Conservation (phyloP, 495 filamentous ascomycete species). For the Penicillium ucsense region DNA sequence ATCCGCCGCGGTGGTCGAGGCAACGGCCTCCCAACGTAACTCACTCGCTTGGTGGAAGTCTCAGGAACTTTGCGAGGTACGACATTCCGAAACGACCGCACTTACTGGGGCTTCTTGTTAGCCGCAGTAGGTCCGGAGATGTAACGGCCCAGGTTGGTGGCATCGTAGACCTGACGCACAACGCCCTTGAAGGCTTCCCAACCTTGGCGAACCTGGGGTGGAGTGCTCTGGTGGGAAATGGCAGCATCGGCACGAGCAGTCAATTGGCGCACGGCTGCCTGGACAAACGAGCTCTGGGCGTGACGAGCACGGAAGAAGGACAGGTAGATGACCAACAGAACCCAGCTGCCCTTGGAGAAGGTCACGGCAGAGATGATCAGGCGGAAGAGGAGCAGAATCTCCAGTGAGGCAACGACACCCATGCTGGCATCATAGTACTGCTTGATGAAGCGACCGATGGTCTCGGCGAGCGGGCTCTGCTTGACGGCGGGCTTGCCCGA, state of each 20-base stretch:
- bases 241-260: conserved; percentile 69
- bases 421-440: conserved; percentile 89
- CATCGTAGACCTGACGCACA: conserved; percentile 62
- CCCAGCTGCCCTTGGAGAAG: conserved; percentile 84
- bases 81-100: neutral
- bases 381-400: conserved; percentile 75
- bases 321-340: conserved; percentile 76
- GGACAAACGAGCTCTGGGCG: conserved; percentile 85
- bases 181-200: conserved; percentile 76
- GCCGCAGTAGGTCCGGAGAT: conserved; percentile 36
- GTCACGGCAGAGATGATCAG: conserved; percentile 67
- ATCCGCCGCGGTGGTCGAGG: too few species aligned
- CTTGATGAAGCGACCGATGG: conserved; percentile 89
- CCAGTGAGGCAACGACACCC: conserved; percentile 67
- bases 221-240: conserved; percentile 76
- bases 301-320: conserved; percentile 85
- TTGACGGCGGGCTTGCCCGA: conserved; percentile 47
- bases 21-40: too few species aligned
- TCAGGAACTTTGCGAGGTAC: too few species aligned
- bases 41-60: too few species aligned
- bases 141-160: conserved; percentile 69
- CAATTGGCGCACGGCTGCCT: conserved; percentile 64
- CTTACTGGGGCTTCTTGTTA: conserved; percentile 50
- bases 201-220: conserved; percentile 68
- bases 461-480: conserved; percentile 61